A percentile compares a stretch with the other conserved stretches of the same genome.
Evolutionary conservation across 345 rosid genomes (phyloP).

Genomic region (Diplotaxis tenuifolia): DNA sequence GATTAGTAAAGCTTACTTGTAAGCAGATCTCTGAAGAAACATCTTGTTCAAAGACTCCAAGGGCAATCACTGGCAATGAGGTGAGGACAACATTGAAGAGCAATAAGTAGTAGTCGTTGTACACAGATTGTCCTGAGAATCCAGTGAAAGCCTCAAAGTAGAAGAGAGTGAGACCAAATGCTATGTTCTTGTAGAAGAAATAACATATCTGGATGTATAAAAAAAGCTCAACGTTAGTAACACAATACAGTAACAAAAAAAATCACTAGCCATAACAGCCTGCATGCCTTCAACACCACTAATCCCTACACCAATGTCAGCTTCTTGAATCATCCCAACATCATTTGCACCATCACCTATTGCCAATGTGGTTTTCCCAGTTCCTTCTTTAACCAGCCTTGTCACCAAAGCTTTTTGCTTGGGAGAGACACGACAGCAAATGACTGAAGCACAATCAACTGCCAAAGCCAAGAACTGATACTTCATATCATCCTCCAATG

Average conservation of each 20-base stretch:
- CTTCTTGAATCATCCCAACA: constrained; percentile 99
- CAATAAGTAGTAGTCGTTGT: constrained; percentile 86
- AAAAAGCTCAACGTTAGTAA: constrained; percentile 16
- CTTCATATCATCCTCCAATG: constrained; percentile 86
- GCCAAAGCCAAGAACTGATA: constrained; percentile 79
- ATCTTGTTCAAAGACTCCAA: constrained; percentile 97
- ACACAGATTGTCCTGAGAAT: constrained; percentile 89
- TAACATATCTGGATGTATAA: constrained; percentile 80
- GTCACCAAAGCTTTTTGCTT: constrained; percentile 97
- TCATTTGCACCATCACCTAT: constrained; percentile 99
- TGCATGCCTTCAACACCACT: constrained; percentile 99
- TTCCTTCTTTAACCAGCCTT: constrained; percentile 88
- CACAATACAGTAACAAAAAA: constrained; percentile 28
- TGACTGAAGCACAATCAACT: constrained; percentile 92
- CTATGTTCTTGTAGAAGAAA: constrained; percentile 98
- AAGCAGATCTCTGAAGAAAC: constrained; percentile 91
- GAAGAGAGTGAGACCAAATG: constrained; percentile 94
- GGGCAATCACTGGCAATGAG: constrained; percentile 86
- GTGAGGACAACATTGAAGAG: constrained; percentile 91
- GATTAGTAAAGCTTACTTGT: constrained; percentile 57
- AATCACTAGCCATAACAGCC: constrained; percentile 99
- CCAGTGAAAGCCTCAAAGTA: constrained; percentile 92
- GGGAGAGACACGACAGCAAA: constrained; percentile 98
- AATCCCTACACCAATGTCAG: constrained; percentile 97
- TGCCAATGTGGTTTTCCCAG: constrained; percentile 86